phyloP scores from a whole-genome alignment of 768 basidiomycete genomes.

The Lactarius hengduanensis region DNA sequence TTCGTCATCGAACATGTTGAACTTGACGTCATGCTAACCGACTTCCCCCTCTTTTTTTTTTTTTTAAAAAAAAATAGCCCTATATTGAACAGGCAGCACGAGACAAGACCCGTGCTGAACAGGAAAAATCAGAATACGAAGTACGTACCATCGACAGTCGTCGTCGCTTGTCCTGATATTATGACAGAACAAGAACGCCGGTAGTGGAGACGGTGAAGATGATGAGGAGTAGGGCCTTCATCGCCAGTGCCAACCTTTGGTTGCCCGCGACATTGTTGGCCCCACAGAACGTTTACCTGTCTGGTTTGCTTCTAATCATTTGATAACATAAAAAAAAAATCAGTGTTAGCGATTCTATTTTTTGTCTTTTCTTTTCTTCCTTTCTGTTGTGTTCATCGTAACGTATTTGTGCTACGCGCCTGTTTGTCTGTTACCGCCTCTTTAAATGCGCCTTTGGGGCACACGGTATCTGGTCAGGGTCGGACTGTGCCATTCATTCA shows the following conservation, averaged over 20 bases:
- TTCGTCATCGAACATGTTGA: neutral
- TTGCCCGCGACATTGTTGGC: slow-evolving; percentile 3
- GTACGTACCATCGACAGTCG: slow-evolving; percentile 35
- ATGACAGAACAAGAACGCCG: slow-evolving; percentile 40
- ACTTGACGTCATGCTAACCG: slow-evolving; percentile 13
- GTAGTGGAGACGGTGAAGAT: slow-evolving; percentile 45
- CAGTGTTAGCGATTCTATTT: slow-evolving; percentile 4
- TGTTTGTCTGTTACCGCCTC: slow-evolving; percentile 23
- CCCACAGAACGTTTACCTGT: slow-evolving; percentile 17
- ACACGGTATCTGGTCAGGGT: slow-evolving; percentile 19
- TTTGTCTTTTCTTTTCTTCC: neutral
- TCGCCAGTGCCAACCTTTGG: slow-evolving; percentile 2
- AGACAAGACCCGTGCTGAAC: slow-evolving; percentile 86
- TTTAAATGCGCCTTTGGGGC: slow-evolving; percentile 24
- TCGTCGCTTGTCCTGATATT: neutral
- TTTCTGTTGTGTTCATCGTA: slow-evolving; percentile 25
- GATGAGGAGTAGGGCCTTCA: slow-evolving; percentile 41
- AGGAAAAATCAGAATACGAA: slow-evolving; percentile 59
- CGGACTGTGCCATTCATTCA: slow-evolving; percentile 11
- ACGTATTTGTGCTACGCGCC: slow-evolving; percentile 24
- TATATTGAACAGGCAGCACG: slow-evolving; percentile 83
- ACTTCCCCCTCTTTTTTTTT: neutral
- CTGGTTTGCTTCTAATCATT: slow-evolving; percentile 22
- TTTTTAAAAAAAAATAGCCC: slow-evolving; percentile 51
- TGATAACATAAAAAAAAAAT: slow-evolving; percentile 16